phyloP scores from a whole-genome alignment of 768 basidiomycete species.

The Pisolithus orientalis region DNA sequence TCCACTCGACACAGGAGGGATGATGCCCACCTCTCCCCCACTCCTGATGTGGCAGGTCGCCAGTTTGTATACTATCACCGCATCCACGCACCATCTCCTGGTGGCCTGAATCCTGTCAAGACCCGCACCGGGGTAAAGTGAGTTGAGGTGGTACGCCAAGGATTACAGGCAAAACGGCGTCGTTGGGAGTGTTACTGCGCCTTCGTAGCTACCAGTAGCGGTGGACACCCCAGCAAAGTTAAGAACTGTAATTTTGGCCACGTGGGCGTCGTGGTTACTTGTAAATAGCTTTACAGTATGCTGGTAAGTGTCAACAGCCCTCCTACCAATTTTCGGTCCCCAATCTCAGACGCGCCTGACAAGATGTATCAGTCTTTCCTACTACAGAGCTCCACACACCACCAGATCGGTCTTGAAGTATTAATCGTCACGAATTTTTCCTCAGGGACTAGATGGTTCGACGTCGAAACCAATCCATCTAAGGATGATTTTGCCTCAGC shows the following conservation, averaged over 20 bases:
- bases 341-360: not conserved
- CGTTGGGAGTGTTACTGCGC: constrained; percentile 46
- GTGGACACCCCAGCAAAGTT: constrained; percentile 66
- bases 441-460: constrained; percentile 79
- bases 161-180: constrained; percentile 43
- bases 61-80: constrained; percentile 65
- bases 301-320: too few relatives aligned
- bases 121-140: constrained; percentile 44
- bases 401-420: constrained; percentile 83
- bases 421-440: constrained; percentile 61
- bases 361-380: not conserved
- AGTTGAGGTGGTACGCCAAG: constrained; percentile 45
- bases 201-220: constrained; percentile 50
- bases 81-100: constrained; percentile 75
- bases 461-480: constrained; percentile 83
- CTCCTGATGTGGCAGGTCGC: constrained; percentile 43
- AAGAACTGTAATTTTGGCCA: constrained; percentile 35
- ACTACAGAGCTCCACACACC: constrained; percentile 67
- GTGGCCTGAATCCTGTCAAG: constrained; percentile 49
- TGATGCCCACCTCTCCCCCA: constrained; percentile 68
- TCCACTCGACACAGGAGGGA: constrained; percentile 38
- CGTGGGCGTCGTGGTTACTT: too few relatives aligned
- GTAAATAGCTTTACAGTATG: not conserved
- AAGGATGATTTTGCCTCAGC: constrained; percentile 69
- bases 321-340: not conserved